These are phyloP conservation scores for Alternaria burnsii DNA, from an alignment of 2,329 filamentous ascomycete genomes.

Conservation along the genomic window DNA sequence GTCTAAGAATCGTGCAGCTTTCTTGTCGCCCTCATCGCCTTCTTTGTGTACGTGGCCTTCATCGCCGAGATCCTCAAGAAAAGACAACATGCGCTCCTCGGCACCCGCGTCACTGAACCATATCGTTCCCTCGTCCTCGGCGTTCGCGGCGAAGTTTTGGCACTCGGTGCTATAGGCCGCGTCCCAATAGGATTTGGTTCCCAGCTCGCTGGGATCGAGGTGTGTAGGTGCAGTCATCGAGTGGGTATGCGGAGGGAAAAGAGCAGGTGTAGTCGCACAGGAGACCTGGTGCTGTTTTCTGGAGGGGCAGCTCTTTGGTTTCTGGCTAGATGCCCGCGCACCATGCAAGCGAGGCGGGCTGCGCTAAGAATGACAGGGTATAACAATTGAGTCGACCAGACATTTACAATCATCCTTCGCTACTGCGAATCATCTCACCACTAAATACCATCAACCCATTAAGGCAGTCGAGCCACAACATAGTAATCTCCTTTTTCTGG, in stretches of 20 bases:
- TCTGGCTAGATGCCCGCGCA: not conserved
- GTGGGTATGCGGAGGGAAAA: not conserved
- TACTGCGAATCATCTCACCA: too few species aligned
- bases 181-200: constrained; percentile 76
- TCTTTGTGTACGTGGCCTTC: constrained; percentile 56
- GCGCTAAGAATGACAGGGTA: not conserved
- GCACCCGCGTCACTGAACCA: constrained; percentile 97
- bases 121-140: constrained; percentile 82
- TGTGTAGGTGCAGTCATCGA: constrained; percentile 36
- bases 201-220: constrained; percentile 80
- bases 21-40: constrained; percentile 30
- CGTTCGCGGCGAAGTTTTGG: constrained; percentile 74
- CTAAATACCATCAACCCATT: too few species aligned
- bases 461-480: too few species aligned
- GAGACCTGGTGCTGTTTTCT: not conserved
- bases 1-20: constrained; percentile 71
- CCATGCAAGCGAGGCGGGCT: not conserved
- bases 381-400: not conserved
- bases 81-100: constrained; percentile 78
- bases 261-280: not conserved
- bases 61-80: constrained; percentile 63
- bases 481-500: too few species aligned
- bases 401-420: too few species aligned
- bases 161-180: constrained; percentile 75
- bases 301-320: not conserved